Evolutionary conservation across 352 stramenopile genomes (phyloP).

Genomic region (Pythium aquatile): DNA sequence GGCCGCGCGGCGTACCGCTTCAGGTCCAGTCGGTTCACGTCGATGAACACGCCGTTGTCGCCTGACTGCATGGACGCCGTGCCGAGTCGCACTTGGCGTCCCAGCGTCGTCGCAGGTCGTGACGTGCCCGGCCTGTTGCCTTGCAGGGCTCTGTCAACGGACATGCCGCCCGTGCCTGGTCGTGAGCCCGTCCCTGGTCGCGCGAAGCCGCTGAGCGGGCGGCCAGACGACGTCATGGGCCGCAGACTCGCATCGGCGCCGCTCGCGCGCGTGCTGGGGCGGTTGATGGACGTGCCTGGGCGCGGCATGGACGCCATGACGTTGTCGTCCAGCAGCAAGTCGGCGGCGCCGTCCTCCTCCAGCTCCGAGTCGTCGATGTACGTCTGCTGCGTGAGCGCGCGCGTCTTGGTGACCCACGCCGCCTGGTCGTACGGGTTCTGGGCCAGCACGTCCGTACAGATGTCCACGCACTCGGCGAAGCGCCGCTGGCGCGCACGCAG

Average conservation of each 20-base stretch:
- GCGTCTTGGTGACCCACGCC: constrained; percentile 90
- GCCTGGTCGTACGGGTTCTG: constrained; percentile 88
- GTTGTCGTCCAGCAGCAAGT: constrained; percentile 93
- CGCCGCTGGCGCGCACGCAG: constrained; percentile 72
- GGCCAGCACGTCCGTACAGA: constrained; percentile 82
- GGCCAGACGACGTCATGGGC: constrained; percentile 81
- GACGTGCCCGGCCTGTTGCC: constrained; percentile 77
- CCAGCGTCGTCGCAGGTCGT: constrained; percentile 86
- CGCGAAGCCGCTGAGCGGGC: constrained; percentile 87
- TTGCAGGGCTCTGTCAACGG: constrained; percentile 73
- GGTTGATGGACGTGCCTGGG: constrained; percentile 88
- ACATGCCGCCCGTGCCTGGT: constrained; percentile 67
- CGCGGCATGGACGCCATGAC: constrained; percentile 85
- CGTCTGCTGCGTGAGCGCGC: constrained; percentile 84
- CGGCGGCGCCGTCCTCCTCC: constrained; percentile 87
- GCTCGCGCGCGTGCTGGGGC: constrained; percentile 58
- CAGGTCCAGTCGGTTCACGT: constrained; percentile 89
- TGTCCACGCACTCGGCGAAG: constrained; percentile 77
- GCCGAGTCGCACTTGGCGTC: constrained; percentile 87
- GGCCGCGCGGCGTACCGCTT: constrained; percentile 86
- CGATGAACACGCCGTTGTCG: constrained; percentile 84
- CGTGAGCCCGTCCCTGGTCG: constrained; percentile 75
- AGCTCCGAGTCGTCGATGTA: constrained; percentile 93
- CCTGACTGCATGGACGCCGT: constrained; percentile 86
- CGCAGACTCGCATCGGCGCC: constrained; percentile 67